A percentile compares a stretch with the other conserved stretches of the same genome.
Evolutionary conservation across 2,329 filamentous ascomycete genomes (phyloP).

Genomic region (Bertia moriformis): DNA sequence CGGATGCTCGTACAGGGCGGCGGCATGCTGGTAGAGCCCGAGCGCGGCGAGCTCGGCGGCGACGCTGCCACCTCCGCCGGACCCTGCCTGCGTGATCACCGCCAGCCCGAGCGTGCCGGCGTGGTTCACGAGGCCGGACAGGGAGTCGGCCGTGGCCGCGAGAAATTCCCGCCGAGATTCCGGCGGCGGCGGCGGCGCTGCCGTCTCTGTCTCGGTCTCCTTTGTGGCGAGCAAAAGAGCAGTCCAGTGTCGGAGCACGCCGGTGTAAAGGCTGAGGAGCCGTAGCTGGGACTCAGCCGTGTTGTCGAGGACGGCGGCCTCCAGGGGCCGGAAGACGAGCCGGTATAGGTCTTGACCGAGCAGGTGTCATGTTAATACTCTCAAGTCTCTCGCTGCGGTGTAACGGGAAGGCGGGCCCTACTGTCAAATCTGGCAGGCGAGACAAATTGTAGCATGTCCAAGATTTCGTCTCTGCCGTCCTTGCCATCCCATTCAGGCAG

Average conservation of each 20-base stretch:
- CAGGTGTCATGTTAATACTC: conserved; percentile 12
- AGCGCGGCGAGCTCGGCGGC: conserved; percentile 40
- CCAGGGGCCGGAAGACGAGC: conserved; percentile 33
- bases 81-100: conserved; percentile 26
- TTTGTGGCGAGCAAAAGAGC: conserved; percentile 24
- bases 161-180: too few species aligned
- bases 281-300: conserved; percentile 34
- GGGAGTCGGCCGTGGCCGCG: conserved; percentile 18
- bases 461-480: conserved; percentile 32
- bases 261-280: conserved; percentile 54
- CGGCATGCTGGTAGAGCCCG: conserved; percentile 55
- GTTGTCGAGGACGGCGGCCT: conserved; percentile 32
- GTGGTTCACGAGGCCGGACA: conserved; percentile 28
- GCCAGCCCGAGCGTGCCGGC: conserved; percentile 42
- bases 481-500: conserved; percentile 48
- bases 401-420: too few species aligned
- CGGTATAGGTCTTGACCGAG: conserved; percentile 29
- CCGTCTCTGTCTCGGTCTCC: too few species aligned
- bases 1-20: conserved; percentile 36
- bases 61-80: conserved; percentile 9
- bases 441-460: conserved; percentile 40
- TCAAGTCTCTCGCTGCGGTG: too few species aligned
- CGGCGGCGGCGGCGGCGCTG: too few species aligned
- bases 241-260: conserved; percentile 47
- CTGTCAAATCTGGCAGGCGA: conserved; percentile 41